phyloP scores from a whole-genome alignment of 176 grass and related monocot species.

The Carex parvula region DNA sequence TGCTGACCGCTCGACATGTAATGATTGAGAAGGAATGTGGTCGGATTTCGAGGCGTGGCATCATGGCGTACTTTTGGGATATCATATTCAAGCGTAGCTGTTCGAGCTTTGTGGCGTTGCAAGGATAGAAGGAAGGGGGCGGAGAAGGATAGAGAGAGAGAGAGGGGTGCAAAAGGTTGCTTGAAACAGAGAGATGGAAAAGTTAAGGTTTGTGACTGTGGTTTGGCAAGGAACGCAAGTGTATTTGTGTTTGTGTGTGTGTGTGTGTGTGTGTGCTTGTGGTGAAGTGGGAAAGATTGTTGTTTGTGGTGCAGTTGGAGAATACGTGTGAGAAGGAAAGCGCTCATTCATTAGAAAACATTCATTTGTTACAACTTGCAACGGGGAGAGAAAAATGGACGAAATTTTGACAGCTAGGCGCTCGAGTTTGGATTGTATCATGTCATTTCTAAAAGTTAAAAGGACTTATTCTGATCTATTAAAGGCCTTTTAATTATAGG shows the following conservation, averaged over 20 bases:
- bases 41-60: conserved; percentile 34
- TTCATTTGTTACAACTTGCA: neutral
- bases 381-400: neutral
- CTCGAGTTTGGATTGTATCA: neutral
- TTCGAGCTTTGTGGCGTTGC: neutral
- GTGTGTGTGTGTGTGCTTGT: conserved; percentile 28
- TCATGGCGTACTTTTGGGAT: conserved; percentile 43
- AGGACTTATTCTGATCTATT: neutral
- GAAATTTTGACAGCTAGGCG: neutral
- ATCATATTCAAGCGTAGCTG: neutral
- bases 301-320: conserved; percentile 40
- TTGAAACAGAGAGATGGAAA: neutral
- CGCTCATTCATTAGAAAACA: neutral
- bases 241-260: neutral
- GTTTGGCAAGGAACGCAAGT: neutral
- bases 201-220: neutral
- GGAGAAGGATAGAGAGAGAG: neutral
- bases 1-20: conserved; percentile 39
- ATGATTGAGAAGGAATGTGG: neutral
- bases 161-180: neutral
- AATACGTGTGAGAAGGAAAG: conserved; percentile 54
- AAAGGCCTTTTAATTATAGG: neutral
- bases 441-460: neutral
- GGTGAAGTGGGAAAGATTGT: conserved; percentile 24
- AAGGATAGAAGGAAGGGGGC: neutral